phyloP scores from a whole-genome alignment of 495 filamentous ascomycete species.

The Daldinia childiae region DNA sequence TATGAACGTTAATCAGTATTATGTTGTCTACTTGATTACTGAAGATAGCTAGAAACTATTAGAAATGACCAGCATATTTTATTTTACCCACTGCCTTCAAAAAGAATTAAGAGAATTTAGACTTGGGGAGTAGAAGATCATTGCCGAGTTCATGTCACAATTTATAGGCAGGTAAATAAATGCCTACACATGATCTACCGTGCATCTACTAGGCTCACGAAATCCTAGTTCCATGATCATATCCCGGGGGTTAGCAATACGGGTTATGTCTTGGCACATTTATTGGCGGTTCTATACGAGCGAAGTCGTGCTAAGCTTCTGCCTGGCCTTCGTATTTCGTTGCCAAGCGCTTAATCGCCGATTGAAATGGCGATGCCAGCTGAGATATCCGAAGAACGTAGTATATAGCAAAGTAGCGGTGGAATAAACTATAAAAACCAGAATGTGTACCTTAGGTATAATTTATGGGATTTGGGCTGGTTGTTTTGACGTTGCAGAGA shows the following conservation, averaged over 20 bases:
- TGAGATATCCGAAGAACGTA: not conserved
- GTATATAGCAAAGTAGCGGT: not conserved
- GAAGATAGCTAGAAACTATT: too few species aligned
- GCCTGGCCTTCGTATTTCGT: not conserved
- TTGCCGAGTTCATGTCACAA: not conserved
- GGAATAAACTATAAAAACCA: not conserved
- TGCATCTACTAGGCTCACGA: not conserved
- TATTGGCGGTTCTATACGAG: not conserved
- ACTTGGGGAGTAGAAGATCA: not conserved
- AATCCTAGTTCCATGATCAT: not conserved
- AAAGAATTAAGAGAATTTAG: not conserved
- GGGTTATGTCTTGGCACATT: not conserved
- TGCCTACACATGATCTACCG: not conserved
- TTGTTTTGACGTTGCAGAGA: too few species aligned
- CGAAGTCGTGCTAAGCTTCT: not conserved
- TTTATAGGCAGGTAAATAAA: not conserved
- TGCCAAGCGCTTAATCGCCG: not conserved
- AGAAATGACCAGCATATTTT: not conserved
- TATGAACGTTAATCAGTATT: not conserved
- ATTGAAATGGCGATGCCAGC: not conserved
- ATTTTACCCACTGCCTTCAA: not conserved
- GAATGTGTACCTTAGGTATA: not conserved
- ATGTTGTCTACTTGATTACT: not conserved
- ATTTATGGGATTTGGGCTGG: too few species aligned
- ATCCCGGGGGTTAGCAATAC: not conserved